phyloP scores from a whole-genome alignment of 306 rosid species.

The Ammopiptanthus mongolicus region DNA sequence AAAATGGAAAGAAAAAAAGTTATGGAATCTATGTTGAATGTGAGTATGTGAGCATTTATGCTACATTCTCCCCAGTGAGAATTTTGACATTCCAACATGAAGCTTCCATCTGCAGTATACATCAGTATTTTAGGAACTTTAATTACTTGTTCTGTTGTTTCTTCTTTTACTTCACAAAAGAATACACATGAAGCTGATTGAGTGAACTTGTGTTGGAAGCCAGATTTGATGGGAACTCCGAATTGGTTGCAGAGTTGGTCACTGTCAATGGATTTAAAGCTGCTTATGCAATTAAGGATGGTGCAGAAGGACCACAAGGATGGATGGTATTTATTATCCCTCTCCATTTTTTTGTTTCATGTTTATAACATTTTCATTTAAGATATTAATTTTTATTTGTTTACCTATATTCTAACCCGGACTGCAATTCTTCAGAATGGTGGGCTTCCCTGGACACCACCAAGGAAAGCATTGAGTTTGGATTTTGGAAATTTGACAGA shows the following conservation, averaged over 20 bases:
- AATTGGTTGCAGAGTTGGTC: constrained; percentile 69
- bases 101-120: not conserved
- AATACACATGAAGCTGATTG: constrained; percentile 29
- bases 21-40: not conserved
- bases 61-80: not conserved
- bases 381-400: not conserved
- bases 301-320: constrained; percentile 80
- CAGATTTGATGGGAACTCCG: constrained; percentile 72
- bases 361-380: not conserved
- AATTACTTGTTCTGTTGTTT: not conserved
- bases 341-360: not conserved
- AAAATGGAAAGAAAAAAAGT: not conserved
- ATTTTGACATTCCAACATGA: not conserved
- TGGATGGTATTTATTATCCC: constrained; percentile 50
- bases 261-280: constrained; percentile 69
- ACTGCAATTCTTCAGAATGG: constrained; percentile 49
- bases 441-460: constrained; percentile 60
- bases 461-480: constrained; percentile 33
- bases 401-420: not conserved
- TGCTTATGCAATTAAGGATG: constrained; percentile 69
- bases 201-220: constrained; percentile 48
- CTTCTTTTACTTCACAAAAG: not conserved
- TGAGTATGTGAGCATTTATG: not conserved
- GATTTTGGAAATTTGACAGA: constrained; percentile 51
- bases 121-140: not conserved